Evolutionary conservation across 1,139 yeast species (phyloP), one percentile per base, ranked within the genome.

Genomic region (Debaryomycetaceae sp.): DNA sequence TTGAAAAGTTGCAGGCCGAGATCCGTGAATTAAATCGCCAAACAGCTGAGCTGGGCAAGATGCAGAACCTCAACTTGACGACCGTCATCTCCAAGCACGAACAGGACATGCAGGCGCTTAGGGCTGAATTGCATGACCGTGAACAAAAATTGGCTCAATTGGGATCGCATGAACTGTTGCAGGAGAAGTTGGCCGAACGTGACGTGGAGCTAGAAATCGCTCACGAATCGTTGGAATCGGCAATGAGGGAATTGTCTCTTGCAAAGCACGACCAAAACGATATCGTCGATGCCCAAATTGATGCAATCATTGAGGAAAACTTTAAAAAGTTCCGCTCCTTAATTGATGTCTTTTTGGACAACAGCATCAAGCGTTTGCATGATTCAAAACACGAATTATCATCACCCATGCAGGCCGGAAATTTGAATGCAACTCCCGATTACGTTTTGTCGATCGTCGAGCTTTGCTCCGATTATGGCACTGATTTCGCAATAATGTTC

Each of bases 341-440:
- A 35, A 67, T 86, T 37, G 95, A 86, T 51, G 73, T 87, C 7
- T 70, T 83, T 33, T 62, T 86, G 38, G 64, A 61, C 23, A 72
- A 82, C 40, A 85, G 82, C 28, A 72, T 80, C 21, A 76, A 74
- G 37, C 64, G 86, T 30, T 65, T 83, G 29, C 92, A 83, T 51
- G 86, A 81, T 38, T 60, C 83, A 0, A 61, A 79, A 29, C 79
- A 72, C 44, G 87, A 78, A 43, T 61, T 83, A 35, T 77, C 73
- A 31, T 77, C 90, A 3, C 80, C 92, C 15, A 70, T 80, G 69
- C 90, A 80, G 50, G 85, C 90, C 13, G 93, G 93, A 32, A 82
- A 82, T 45, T 74, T 77, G 41, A 76, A 77, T 47, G 67, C 93
- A 2, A 72, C 92, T 0, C 85, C 94, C 2, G 79, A 72, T 42